Evolutionary conservation across 1,284 basidiomycete genomes (phyloP).

Genomic region (Ustilago hordei): DNA sequence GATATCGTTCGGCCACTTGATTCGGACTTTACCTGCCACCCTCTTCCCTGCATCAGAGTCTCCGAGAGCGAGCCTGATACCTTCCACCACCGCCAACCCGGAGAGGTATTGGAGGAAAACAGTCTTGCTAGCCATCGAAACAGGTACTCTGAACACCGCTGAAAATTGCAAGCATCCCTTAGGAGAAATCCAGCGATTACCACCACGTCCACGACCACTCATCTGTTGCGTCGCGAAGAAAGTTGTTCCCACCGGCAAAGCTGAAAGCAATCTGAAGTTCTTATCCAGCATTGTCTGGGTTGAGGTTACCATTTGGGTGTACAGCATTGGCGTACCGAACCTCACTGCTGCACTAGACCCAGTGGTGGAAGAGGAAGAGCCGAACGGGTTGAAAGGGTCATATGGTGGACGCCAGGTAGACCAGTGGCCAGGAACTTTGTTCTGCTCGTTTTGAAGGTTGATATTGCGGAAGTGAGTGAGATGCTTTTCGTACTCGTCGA

Average conservation of each 20-base stretch:
- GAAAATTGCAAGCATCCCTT: conserved; percentile 89
- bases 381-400: conserved; percentile 41
- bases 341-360: neutral
- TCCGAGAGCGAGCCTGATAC: conserved; percentile 74
- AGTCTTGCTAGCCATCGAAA: conserved; percentile 77
- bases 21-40: conserved; percentile 74
- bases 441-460: conserved; percentile 20
- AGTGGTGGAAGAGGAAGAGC: neutral
- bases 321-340: conserved; percentile 81
- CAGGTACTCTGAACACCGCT: conserved; percentile 77
- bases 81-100: conserved; percentile 88
- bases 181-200: conserved; percentile 93
- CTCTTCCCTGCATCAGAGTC: conserved; percentile 72
- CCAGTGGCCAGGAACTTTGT: conserved; percentile 33
- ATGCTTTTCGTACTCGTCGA: conserved; percentile 36
- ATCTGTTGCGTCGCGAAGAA: conserved; percentile 90
- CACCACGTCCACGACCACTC: conserved; percentile 86
- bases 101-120: conserved; percentile 97
- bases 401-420: conserved; percentile 32
- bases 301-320: conserved; percentile 89
- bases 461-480: conserved; percentile 31
- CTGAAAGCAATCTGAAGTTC: conserved; percentile 80
- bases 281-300: conserved; percentile 95
- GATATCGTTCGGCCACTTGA: conserved; percentile 99
- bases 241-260: conserved; percentile 80